A percentile compares a stretch with the other conserved stretches of the same genome.
Evolutionary conservation across 495 filamentous ascomycete species (phyloP).

Genomic region (Copromyces sp.): DNA sequence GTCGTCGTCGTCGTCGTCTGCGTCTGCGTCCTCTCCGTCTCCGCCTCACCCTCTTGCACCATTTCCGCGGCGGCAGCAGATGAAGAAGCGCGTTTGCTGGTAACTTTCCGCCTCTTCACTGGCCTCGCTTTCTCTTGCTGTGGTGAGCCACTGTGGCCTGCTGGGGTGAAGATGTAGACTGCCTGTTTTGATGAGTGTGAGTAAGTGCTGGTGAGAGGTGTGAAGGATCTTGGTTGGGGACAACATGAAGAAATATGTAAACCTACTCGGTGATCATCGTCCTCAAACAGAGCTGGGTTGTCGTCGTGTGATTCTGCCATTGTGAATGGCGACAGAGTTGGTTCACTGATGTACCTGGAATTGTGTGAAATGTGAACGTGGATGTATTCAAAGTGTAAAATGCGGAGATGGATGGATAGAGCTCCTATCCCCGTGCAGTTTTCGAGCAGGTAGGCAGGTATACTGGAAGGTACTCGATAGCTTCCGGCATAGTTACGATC

Average conservation of each 20-base stretch:
- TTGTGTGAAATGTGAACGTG: not conserved
- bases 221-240: not conserved
- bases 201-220: not conserved
- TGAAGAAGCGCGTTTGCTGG: not conserved
- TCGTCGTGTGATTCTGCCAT: conserved; percentile 11
- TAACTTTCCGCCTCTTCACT: conserved; percentile 53
- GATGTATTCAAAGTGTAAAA: not conserved
- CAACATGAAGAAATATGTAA: not conserved
- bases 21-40: not conserved
- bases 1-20: not conserved
- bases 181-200: conserved; percentile 32
- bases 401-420: not conserved
- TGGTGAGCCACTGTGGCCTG: conserved; percentile 19
- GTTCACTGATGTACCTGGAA: not conserved
- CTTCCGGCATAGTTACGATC: not conserved
- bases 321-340: not conserved
- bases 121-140: conserved; percentile 34
- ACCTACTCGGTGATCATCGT: conserved; percentile 26
- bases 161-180: conserved; percentile 59
- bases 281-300: conserved; percentile 8
- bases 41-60: not conserved
- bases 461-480: not conserved
- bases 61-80: not conserved
- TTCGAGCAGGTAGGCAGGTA: not conserved
- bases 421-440: not conserved